Conservation (phyloP, 2,329 filamentous ascomycete genomes). For the Blastomyces percursus region DNA sequence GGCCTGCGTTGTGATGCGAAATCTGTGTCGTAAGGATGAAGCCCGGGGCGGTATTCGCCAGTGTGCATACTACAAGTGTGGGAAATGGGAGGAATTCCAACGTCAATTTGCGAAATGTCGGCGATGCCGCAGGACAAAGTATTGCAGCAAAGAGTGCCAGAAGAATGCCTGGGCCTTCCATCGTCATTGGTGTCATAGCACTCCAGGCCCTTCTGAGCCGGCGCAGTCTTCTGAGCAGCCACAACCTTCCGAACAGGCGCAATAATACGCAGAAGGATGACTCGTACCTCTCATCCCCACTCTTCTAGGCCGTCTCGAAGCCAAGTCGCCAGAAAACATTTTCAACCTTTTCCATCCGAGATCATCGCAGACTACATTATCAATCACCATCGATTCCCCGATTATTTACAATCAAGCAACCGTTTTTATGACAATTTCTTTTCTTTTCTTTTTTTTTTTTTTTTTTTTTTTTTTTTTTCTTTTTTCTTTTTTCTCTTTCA, state of each 20-base stretch:
- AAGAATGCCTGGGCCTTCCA: slow-evolving; percentile 98
- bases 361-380: background rate
- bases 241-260: background rate
- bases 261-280: background rate
- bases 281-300: too few species aligned
- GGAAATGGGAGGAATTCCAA: slow-evolving; percentile 95
- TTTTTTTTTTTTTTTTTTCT: background rate
- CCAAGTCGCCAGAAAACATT: background rate
- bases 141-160: slow-evolving; percentile 99
- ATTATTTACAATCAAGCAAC: slow-evolving; percentile 1
- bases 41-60: slow-evolving; percentile 87
- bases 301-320: too few species aligned
- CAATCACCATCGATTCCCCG: background rate
- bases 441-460: too few species aligned
- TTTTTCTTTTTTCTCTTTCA: background rate
- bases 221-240: background rate
- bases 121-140: slow-evolving; percentile 90
- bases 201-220: slow-evolving; percentile 8
- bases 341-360: background rate
- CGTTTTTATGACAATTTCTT: background rate
- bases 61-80: slow-evolving; percentile 95
- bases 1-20: slow-evolving; percentile 98
- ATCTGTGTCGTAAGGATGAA: slow-evolving; percentile 96
- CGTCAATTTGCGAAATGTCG: slow-evolving; percentile 97
- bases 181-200: slow-evolving; percentile 75